phyloP scores from a whole-genome alignment of 2,329 filamentous ascomycete genomes.

The Botryosphaeria dothidea region DNA sequence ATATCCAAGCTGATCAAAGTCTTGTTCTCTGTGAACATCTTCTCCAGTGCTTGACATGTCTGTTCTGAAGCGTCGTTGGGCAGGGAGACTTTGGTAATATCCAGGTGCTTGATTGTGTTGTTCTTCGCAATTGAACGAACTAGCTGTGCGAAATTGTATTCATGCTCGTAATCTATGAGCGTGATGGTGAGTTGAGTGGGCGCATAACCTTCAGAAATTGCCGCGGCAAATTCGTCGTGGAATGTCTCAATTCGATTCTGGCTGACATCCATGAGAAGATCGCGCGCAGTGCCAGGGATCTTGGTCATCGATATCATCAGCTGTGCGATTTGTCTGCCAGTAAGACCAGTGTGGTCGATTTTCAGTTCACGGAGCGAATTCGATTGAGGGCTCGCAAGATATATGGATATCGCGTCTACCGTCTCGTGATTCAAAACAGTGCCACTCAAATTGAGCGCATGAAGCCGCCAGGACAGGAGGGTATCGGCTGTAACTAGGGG shows the following conservation, averaged over 20 bases:
- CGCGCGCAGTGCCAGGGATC: slow-evolving; percentile 50
- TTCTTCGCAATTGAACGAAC: slow-evolving; percentile 64
- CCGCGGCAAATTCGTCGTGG: slow-evolving; percentile 53
- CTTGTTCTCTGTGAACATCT: slow-evolving; percentile 67
- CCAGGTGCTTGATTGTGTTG: slow-evolving; percentile 62
- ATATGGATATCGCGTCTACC: slow-evolving; percentile 65
- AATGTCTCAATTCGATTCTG: slow-evolving; percentile 60
- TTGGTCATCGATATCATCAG: slow-evolving; percentile 65
- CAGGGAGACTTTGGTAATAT: slow-evolving; percentile 70
- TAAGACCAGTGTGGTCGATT: slow-evolving; percentile 67
- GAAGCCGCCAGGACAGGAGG: slow-evolving; percentile 65
- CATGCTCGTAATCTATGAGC: slow-evolving; percentile 68
- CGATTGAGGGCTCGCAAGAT: slow-evolving; percentile 63
- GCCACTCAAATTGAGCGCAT: slow-evolving; percentile 66
- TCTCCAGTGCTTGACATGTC: slow-evolving; percentile 63
- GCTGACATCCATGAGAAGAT: slow-evolving; percentile 67
- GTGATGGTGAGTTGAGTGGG: slow-evolving; percentile 66
- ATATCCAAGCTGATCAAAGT: slow-evolving; percentile 68
- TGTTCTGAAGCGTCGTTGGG: slow-evolving; percentile 68
- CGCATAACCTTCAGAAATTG: slow-evolving; percentile 54
- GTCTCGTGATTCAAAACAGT: slow-evolving; percentile 63
- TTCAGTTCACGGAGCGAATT: slow-evolving; percentile 61
- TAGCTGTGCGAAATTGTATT: slow-evolving; percentile 64
- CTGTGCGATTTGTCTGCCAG: slow-evolving; percentile 64
- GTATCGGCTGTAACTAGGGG: slow-evolving; percentile 67